These are phyloP conservation scores for Aleurites moluccanus DNA, from an alignment of 441 rosid genomes.

Conservation along the genomic window DNA sequence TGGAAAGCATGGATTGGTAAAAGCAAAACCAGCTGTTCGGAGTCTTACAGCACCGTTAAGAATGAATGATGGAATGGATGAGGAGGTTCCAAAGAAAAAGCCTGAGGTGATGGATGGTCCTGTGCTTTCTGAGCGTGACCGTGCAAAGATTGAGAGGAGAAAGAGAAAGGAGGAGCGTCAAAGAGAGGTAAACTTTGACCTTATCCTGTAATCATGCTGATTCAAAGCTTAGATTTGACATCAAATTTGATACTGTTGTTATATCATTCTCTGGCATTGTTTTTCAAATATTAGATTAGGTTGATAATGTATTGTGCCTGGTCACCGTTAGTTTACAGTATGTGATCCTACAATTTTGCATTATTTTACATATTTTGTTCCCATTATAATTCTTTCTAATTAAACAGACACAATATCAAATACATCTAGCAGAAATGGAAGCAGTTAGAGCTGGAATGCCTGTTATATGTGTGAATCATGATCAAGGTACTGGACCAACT, in stretches of 20 bases:
- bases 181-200: constrained; percentile 58
- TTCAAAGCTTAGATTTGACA: not conserved
- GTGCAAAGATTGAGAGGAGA: constrained; percentile 74
- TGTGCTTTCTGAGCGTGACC: constrained; percentile 79
- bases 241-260: not conserved
- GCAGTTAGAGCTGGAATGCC: constrained; percentile 97
- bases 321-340: not conserved
- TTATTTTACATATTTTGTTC: not conserved
- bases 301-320: not conserved
- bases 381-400: constrained; percentile 2
- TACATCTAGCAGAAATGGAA: constrained; percentile 97
- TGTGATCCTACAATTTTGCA: not conserved
- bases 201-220: not conserved
- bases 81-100: constrained; percentile 83
- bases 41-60: constrained; percentile 84
- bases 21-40: constrained; percentile 67
- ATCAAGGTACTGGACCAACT: constrained; percentile 59
- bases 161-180: constrained; percentile 97
- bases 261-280: not conserved
- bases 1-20: constrained; percentile 89
- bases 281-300: not conserved
- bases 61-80: constrained; percentile 98
- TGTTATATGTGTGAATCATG: constrained; percentile 74
- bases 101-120: constrained; percentile 89
- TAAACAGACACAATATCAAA: constrained; percentile 75